Evolutionary conservation across 768 basidiomycete genomes (phyloP).

Genomic region (Boletus eberwhitei): DNA sequence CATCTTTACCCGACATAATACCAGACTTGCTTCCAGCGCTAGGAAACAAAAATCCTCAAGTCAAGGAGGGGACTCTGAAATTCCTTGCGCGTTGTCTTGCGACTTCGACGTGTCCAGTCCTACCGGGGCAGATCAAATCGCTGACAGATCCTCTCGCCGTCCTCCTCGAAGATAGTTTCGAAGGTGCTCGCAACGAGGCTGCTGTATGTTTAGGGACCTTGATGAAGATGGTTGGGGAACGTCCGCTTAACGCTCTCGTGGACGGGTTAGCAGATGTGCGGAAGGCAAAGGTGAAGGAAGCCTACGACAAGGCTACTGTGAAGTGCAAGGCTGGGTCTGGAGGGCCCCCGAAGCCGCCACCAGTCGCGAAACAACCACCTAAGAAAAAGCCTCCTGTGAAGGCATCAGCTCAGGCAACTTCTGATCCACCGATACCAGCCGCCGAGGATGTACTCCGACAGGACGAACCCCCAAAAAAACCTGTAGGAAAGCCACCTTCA

Average conservation of each 20-base stretch:
- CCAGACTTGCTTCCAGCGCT: conserved; percentile 77
- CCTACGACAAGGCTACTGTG: conserved; percentile 87
- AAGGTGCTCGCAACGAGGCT: conserved; percentile 87
- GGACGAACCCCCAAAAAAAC: conserved; percentile 40
- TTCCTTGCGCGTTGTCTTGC: conserved; percentile 80
- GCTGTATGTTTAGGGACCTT: conserved; percentile 83
- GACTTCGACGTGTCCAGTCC: conserved; percentile 65
- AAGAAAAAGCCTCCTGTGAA: conserved; percentile 39
- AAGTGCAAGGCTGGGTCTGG: conserved; percentile 73
- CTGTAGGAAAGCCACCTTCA: conserved; percentile 49
- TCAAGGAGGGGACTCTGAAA: conserved; percentile 89
- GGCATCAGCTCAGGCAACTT: conserved; percentile 10
- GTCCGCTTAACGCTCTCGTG: conserved; percentile 82
- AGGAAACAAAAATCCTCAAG: conserved; percentile 92
- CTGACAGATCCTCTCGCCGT: conserved; percentile 71
- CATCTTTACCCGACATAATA: conserved; percentile 72
- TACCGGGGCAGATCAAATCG: conserved; percentile 73
- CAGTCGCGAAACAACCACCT: conserved; percentile 31
- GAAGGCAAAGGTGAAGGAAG: conserved; percentile 91
- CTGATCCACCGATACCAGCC: conserved; percentile 21
- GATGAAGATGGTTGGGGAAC: conserved; percentile 97
- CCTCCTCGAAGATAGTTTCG: conserved; percentile 84
- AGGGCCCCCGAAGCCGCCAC: conserved; percentile 42
- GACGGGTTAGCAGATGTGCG: conserved; percentile 83
- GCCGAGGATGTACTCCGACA: conserved; percentile 20